Evolutionary conservation across 2,329 filamentous ascomycete species (phyloP), one percentile per base, ranked within the genome.

Genomic region (Penicillium crustosum): DNA sequence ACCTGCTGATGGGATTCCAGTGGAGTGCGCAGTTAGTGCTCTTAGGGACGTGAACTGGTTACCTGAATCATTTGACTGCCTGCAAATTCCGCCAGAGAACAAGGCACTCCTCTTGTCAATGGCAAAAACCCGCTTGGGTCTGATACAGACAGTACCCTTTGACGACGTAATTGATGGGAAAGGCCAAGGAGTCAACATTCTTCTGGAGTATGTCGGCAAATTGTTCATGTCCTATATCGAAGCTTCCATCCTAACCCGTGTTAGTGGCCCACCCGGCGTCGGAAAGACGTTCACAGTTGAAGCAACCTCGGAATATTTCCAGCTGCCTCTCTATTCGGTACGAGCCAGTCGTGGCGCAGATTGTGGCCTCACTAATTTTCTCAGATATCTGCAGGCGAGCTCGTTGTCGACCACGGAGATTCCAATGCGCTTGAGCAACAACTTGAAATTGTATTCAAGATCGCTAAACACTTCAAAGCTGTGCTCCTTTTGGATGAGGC

Each of bases 261-360:
- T 23, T 60, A 62, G 36, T 60, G 47, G 60, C 17, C 55, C 45
- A 17, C 57, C 58, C 6, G 58, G 60, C 12, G 55, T 62, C 31
- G 68, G 71, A n/a, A 73, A 75, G 61, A 75, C 70, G 23, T 68
- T 74, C 27, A 75, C 73, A 6, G 73, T 68, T 7, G 70, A 76
- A 53, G 64, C 63, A 42, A 67, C 68, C 17, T 64, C 68, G 17
- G 69, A 73, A 38, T 55, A 63, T 42, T 61, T 68, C 38, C 61
- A 68, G 25, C 61, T 61, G 7, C 73, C 71, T 3, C 65, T 63
- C 45, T 66, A 67, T 45, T 65, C 60, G n/a, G n/a, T n/a, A n/a
- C n/a, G n/a, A n/a, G n/a, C n/a, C n/a, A n/a, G n/a, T n/a, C n/a
- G n/a, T n/a, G n/a, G n/a, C n/a, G n/a, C n/a, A n/a, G n/a, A n/a